Evolutionary conservation across 345 rosid genomes (phyloP), one percentile per base, ranked within the genome.

Genomic region (Lepidium aucheri): DNA sequence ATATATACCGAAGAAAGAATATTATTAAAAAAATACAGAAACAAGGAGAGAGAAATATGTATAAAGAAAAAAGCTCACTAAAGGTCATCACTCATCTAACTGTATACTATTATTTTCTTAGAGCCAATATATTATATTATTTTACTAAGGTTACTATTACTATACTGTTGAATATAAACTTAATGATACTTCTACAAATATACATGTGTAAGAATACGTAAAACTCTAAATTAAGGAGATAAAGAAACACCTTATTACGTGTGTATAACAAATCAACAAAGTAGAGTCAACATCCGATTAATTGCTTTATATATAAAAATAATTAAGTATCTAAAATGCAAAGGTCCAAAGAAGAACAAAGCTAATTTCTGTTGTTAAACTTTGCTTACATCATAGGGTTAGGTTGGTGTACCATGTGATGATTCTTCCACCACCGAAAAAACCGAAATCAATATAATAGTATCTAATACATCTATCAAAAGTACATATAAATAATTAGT

Each of bases 391-490:
- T 73, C 68, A 73, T 60, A 44, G 68, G 63, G 45, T 43, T 73
- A 67, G 63, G 73, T 73, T 60, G 72, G 73, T 38, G 63, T 60
- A 38, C 58, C 77, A 60, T 73, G 63, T 66, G 68, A 73, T 59
- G 66, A 56, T 72, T 65, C 67, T 72, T 65, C 67, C 51, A 66
- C 57, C 51, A 73, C 67, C 67, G 46, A 50, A 72, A 41, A 47
- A 30, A 50, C 33, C 38, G 53, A 71, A 38, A 43, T 5, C 5
- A 46, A 54, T 55, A 1, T 26, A 9, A 53, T 6, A n/a, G n/a
- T n/a, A 28, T 28, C 6, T 28, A 28, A 28, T 28, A 28, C 30
- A 26, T 26, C 5, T 26, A 26, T 5, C 2, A 18, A 39, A 36
- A 28, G 52, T 3, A 54, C 41, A n/a, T n/a, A n/a, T n/a, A n/a